Conservation (phyloP, 352 stramenopile genomes). For the Pythium chondricola region DNA sequence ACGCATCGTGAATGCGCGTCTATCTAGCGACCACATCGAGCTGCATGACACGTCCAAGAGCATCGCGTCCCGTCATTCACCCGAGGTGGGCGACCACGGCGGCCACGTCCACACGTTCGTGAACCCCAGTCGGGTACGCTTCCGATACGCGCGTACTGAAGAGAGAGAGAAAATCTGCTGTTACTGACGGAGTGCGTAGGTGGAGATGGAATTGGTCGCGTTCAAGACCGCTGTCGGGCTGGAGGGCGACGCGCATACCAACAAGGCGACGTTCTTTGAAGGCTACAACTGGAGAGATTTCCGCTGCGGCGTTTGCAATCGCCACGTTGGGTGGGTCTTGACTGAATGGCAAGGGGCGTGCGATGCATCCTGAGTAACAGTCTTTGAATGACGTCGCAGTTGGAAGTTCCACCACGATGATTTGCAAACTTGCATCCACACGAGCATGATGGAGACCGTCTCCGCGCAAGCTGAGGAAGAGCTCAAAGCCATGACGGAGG, state of each 20-base stretch:
- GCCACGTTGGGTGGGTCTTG: slow-evolving; percentile 52
- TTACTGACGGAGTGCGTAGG: slow-evolving; percentile 24
- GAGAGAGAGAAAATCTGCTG: not conserved
- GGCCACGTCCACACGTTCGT: slow-evolving; percentile 73
- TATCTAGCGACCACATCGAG: slow-evolving; percentile 57
- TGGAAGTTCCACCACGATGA: slow-evolving; percentile 83
- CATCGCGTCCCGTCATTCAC: slow-evolving; percentile 33
- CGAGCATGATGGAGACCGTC: slow-evolving; percentile 45
- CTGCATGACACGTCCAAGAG: slow-evolving; percentile 72
- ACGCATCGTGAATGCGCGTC: not conserved
- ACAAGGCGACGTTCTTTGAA: slow-evolving; percentile 74
- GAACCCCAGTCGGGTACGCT: slow-evolving; percentile 60
- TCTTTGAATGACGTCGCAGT: too few species aligned
- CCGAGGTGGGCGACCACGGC: slow-evolving; percentile 41
- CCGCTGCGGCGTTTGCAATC: slow-evolving; percentile 66
- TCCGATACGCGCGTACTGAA: not conserved
- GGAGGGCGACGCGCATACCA: slow-evolving; percentile 58
- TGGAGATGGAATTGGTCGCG: slow-evolving; percentile 71
- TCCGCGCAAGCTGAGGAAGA: slow-evolving; percentile 35
- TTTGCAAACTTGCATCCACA: slow-evolving; percentile 61
- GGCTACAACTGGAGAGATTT: slow-evolving; percentile 79
- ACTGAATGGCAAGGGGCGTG: not conserved
- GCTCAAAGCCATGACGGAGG: slow-evolving; percentile 21
- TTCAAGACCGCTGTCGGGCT: slow-evolving; percentile 58
- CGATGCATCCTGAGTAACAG: too few species aligned